Conservation (phyloP, 202 grass and related monocot species). For the Panicum hallii region DNA sequence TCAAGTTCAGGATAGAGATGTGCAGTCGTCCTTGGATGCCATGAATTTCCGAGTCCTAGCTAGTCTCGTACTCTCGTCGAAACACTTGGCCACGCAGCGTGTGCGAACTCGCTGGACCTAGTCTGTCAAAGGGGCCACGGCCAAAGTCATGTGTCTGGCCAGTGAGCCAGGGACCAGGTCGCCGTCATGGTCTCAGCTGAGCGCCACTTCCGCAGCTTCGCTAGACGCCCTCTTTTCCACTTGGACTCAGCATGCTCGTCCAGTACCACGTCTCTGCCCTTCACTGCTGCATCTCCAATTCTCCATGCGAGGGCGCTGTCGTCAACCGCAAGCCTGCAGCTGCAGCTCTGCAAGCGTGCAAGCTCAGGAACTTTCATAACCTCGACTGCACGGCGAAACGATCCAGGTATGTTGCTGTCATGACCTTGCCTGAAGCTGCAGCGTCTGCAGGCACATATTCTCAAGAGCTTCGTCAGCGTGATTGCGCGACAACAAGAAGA, state of each 20-base stretch:
- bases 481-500: not conserved
- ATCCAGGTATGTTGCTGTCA: not conserved
- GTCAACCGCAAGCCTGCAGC: conserved; percentile 3
- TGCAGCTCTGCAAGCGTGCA: not conserved
- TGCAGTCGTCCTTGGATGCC: not conserved
- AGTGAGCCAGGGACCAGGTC: not conserved
- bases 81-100: not conserved
- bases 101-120: conserved; percentile 28
- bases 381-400: not conserved
- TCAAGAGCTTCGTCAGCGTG: conserved; percentile 8
- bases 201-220: conserved; percentile 7
- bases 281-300: not conserved
- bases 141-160: not conserved
- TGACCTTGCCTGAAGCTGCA: not conserved
- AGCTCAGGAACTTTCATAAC: not conserved
- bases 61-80: not conserved
- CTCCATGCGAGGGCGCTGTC: not conserved
- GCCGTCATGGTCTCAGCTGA: conserved; percentile 22
- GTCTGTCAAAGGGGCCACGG: not conserved
- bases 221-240: not conserved
- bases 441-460: not conserved
- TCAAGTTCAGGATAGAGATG: not conserved
- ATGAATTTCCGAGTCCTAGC: not conserved
- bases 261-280: not conserved
- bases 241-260: not conserved